Base-by-base conservation (phyloP, 768 basidiomycete genomes). In the Psilocybe sp. region DNA sequence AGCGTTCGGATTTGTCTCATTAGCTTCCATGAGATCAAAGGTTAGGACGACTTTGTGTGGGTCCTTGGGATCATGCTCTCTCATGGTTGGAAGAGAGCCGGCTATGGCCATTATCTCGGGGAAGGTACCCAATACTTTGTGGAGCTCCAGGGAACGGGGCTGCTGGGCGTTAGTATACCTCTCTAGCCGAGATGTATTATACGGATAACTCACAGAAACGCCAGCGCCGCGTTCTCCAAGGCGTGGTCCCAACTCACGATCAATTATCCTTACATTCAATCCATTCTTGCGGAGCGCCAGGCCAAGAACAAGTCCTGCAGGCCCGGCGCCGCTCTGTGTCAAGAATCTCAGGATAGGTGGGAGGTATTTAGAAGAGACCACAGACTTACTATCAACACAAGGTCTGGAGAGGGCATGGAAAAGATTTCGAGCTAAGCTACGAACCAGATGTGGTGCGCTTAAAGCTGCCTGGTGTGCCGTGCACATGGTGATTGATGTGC, bases 241-340 rank as follows among this genome's bases (percentile, higher is more conserved):
- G 4, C 56, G 65, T 12, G 66, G 62, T 0, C 57, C 42, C 0
- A 58, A 54, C 38, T 67, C 68, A 47, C 75, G 76, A 46, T 81
- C 74, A 39, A 81, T 73, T 18, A 82, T 68, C 14, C 77, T 74
- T 4, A 81, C 74, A 13, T 74, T 66, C 15, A 80, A 59, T 2
- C 71, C 68, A 56, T 76, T 75, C 14, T 62, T 63, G 18, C 72
- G 53, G 13, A 78, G 67, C 1, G 66, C 53, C 1, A 75, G 63
- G 7, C 72, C 73, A 44, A 66, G 60, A 34, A 73, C 67, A 2
- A 76, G 64, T 36, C 77, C 75, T 16, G 73, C 65, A 13, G 76
- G 74, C 2, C 76, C 75, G 13, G 67, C 71, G 31, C 76, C 76
- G 32, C 72, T 72, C 75, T 76, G 49, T 14, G 23, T 28, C 23